Evolutionary conservation across 75 land plant genomes (phyloP).

Genomic region (Azolla pinnata): DNA sequence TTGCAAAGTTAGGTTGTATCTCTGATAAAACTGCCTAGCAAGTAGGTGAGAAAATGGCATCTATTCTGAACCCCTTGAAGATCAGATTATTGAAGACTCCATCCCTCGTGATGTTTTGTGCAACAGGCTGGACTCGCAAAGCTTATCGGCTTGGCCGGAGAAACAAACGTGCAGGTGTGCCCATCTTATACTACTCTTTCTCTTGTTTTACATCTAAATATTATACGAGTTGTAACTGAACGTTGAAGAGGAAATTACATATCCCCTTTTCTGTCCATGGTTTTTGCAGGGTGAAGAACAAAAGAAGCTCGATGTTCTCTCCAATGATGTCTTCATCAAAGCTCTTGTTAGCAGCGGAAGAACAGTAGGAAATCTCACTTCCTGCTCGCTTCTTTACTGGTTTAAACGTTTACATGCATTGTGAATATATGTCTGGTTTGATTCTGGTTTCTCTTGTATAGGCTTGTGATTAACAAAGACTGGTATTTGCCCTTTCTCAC

Average conservation of each 20-base stretch:
- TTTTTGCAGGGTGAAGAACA: conserved; percentile 81
- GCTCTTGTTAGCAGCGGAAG: conserved; percentile 83
- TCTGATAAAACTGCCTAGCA: too few species aligned
- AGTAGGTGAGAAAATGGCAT: too few species aligned
- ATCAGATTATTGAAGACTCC: too few species aligned
- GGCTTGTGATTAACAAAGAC: background rate
- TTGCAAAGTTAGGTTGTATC: too few species aligned
- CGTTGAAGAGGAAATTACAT: too few species aligned
- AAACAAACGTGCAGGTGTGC: conserved; percentile 82
- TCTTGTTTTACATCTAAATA: too few species aligned
- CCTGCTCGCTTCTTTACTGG: background rate
- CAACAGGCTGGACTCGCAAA: conserved; percentile 96
- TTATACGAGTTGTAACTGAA: too few species aligned
- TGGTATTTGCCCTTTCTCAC: conserved; percentile 8
- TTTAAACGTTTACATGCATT: background rate
- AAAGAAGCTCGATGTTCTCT: conserved; percentile 91
- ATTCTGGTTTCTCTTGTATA: background rate
- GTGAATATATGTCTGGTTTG: background rate
- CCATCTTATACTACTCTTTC: background rate
- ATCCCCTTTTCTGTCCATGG: too few species aligned
- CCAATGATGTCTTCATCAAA: conserved; percentile 92
- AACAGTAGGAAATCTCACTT: conserved; percentile 42
- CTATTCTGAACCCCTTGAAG: too few species aligned
- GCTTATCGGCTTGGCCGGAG: conserved; percentile 93
- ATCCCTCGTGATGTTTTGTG: too few species aligned